Evolutionary conservation across 2,329 filamentous ascomycete genomes (phyloP).

Genomic region (Paramyrothecium sp.): DNA sequence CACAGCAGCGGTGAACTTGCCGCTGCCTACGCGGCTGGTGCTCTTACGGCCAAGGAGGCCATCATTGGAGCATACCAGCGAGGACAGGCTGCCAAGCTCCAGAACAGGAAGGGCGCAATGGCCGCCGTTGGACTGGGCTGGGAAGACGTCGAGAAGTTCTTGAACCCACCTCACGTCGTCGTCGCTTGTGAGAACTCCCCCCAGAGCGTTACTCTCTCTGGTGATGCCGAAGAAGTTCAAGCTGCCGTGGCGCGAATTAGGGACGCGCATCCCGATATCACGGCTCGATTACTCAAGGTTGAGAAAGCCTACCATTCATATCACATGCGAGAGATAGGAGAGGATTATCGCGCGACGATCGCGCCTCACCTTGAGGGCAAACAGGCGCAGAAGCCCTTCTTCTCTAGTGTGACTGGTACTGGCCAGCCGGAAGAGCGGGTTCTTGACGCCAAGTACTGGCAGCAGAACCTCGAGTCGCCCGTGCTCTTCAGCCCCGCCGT

Average conservation of each 20-base stretch:
- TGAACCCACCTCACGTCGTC: conserved; percentile 6
- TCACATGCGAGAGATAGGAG: conserved; percentile 21
- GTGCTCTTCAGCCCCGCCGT: conserved; percentile 15
- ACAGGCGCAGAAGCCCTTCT: background rate
- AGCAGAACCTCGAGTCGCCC: conserved; percentile 19
- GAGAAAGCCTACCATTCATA: conserved; percentile 24
- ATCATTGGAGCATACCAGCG: conserved; percentile 27
- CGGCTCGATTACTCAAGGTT: conserved; percentile 12
- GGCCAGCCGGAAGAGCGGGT: background rate
- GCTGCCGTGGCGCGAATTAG: background rate
- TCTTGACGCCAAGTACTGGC: conserved; percentile 18
- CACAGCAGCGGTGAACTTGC: conserved; percentile 36
- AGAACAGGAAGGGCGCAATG: conserved; percentile 20
- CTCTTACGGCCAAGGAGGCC: conserved; percentile 16
- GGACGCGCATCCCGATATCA: conserved; percentile 6
- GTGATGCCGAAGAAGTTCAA: conserved; percentile 13
- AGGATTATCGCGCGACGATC: conserved; percentile 9
- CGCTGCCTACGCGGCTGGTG: conserved; percentile 26
- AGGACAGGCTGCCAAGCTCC: conserved; percentile 15
- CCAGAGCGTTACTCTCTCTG: conserved; percentile 27
- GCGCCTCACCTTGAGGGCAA: background rate
- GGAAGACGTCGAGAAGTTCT: background rate
- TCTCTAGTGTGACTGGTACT: conserved; percentile 1
- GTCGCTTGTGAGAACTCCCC: conserved; percentile 33
- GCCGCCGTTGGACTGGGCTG: conserved; percentile 21